A percentile compares a stretch with the other conserved stretches of the same genome.
phyloP scores from a whole-genome alignment of 2,329 filamentous ascomycete genomes.

The Sarocladium brachiariae region DNA sequence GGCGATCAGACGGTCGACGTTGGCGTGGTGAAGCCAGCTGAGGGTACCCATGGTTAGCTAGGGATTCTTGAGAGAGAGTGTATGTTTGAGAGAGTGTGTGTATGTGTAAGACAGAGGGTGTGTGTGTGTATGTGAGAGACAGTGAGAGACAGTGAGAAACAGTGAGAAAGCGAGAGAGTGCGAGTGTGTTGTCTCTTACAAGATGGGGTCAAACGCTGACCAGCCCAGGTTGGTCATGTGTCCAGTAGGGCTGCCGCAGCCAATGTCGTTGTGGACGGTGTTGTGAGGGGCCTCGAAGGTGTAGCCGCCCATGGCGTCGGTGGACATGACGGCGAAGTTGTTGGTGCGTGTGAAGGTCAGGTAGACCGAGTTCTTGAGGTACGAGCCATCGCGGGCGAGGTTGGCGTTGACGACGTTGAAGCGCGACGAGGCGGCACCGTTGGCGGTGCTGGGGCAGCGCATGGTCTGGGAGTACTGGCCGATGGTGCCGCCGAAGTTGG shows the following conservation, averaged over 20 bases:
- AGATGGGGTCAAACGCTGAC: constrained; percentile 39
- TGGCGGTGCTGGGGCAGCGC: constrained; percentile 33
- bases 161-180: neutral
- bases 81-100: too few relatives aligned
- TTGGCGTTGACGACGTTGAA: constrained; percentile 30
- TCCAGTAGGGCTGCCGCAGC: constrained; percentile 28
- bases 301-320: constrained; percentile 26
- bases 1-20: constrained; percentile 59
- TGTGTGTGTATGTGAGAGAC: too few relatives aligned
- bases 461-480: constrained; percentile 22
- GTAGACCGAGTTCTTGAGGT: constrained; percentile 12
- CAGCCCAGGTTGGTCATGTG: constrained; percentile 33
- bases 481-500: constrained; percentile 30
- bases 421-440: constrained; percentile 24
- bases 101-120: too few relatives aligned
- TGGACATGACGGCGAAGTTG: constrained; percentile 28
- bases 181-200: constrained; percentile 23
- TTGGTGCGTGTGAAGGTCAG: constrained; percentile 27
- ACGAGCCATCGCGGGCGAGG: constrained; percentile 32
- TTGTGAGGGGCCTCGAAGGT: constrained; percentile 30
- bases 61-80: too few relatives aligned
- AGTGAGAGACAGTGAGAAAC: too few relatives aligned
- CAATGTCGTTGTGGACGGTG: constrained; percentile 33
- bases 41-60: neutral
- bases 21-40: constrained; percentile 43